Evolutionary conservation across 2,329 filamentous ascomycete species (phyloP).

Genomic region (Raffaelea albimanens): DNA sequence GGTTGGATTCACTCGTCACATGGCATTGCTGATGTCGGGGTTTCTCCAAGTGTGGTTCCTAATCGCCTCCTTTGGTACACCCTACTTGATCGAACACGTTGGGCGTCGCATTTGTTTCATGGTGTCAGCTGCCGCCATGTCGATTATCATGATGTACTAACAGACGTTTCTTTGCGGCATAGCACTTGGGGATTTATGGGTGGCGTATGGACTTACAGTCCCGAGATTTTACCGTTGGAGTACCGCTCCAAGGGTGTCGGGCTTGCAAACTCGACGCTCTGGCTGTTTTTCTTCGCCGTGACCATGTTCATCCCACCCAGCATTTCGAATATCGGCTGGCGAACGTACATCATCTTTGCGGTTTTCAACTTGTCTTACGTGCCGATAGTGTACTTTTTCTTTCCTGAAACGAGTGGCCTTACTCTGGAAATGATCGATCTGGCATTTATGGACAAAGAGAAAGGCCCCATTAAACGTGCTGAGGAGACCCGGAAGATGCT

Average conservation of each 20-base stretch:
- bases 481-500: neutral
- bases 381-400: slow-evolving; percentile 37
- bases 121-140: slow-evolving; percentile 58
- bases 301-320: slow-evolving; percentile 25
- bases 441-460: slow-evolving; percentile 26
- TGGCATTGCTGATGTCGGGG: neutral
- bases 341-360: slow-evolving; percentile 42
- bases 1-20: neutral
- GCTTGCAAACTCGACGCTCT: neutral
- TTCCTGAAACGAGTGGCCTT: slow-evolving; percentile 29
- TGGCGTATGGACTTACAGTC: neutral
- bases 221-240: neutral
- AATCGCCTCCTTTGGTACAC: neutral
- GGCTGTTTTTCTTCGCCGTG: slow-evolving; percentile 18
- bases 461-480: neutral
- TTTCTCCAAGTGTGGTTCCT: neutral
- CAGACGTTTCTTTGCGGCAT: too few relatives aligned
- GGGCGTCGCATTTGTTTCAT: slow-evolving; percentile 62
- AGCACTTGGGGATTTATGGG: slow-evolving; percentile 18
- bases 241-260: neutral
- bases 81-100: slow-evolving; percentile 48
- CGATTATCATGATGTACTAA: slow-evolving; percentile 45
- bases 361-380: slow-evolving; percentile 35
- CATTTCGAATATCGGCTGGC: slow-evolving; percentile 35
- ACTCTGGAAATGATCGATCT: slow-evolving; percentile 23